phyloP scores from a whole-genome alignment of 1,139 yeast species.

The Blastobotrys buckinghamii region DNA sequence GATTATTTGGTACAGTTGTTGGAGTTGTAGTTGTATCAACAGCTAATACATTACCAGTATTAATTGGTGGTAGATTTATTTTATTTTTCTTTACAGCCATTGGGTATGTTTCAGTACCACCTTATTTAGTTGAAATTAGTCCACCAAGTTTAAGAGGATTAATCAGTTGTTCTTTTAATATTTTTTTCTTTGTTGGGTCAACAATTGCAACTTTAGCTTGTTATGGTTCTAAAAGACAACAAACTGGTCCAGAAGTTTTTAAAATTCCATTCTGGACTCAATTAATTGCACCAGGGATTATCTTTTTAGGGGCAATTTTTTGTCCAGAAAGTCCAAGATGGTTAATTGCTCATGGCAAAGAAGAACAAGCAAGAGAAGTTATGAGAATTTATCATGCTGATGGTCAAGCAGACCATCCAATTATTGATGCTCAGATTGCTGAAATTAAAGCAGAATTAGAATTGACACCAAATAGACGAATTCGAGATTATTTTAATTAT shows the following conservation, averaged over 20 bases:
- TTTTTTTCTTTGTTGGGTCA: slow-evolving; percentile 44
- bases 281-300: slow-evolving; percentile 38
- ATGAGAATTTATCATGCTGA: slow-evolving; percentile 21
- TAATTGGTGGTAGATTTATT: slow-evolving; percentile 23
- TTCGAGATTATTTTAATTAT: slow-evolving; percentile 14
- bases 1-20: slow-evolving; percentile 12
- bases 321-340: slow-evolving; percentile 71
- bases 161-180: slow-evolving; percentile 34
- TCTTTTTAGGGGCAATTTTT: slow-evolving; percentile 48
- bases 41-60: slow-evolving; percentile 10
- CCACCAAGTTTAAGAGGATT: slow-evolving; percentile 40
- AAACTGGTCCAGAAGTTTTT: slow-evolving; percentile 35
- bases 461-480: slow-evolving; percentile 9
- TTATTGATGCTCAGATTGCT: slow-evolving; percentile 13
- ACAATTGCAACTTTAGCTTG: slow-evolving; percentile 37
- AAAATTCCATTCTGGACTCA: slow-evolving; percentile 45
- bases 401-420: slow-evolving; percentile 14
- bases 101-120: slow-evolving; percentile 27
- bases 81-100: slow-evolving; percentile 22
- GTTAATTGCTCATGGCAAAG: slow-evolving; percentile 43
- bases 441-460: slow-evolving; percentile 15
- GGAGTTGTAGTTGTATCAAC: slow-evolving; percentile 13
- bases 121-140: slow-evolving; percentile 20
- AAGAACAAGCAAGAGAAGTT: slow-evolving; percentile 40
- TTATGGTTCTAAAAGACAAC: slow-evolving; percentile 13